Percentiles rank a stretch among this genome's conserved stretches.
Evolutionary conservation across 345 rosid species (phyloP).

Genomic region (Acer campestre): DNA sequence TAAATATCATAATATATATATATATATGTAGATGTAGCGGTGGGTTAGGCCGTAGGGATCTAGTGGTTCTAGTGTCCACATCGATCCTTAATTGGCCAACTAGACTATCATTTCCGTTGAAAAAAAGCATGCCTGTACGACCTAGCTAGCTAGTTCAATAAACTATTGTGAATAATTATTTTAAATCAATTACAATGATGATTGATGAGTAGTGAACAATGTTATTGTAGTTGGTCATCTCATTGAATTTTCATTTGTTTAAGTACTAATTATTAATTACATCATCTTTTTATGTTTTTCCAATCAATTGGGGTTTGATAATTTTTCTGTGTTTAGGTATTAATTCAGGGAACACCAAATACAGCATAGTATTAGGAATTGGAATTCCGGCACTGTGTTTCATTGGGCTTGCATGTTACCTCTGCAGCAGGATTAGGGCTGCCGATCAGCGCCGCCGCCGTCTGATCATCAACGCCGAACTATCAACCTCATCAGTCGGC

Average conservation of each 20-base stretch:
- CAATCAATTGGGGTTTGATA: background rate
- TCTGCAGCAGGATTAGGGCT: background rate
- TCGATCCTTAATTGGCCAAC: background rate
- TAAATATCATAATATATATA: too few species aligned
- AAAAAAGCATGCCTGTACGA: too few species aligned
- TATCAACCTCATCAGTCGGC: background rate
- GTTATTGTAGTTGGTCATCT: background rate
- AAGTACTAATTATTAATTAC: too few species aligned
- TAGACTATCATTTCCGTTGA: background rate
- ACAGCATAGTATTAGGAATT: conserved; percentile 18
- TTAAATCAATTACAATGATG: background rate
- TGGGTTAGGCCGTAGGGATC: background rate
- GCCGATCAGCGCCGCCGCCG: background rate
- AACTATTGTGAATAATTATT: background rate
- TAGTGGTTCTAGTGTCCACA: background rate
- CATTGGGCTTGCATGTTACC: conserved; percentile 18
- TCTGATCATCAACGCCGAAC: background rate
- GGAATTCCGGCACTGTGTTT: conserved; percentile 23
- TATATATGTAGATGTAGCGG: background rate
- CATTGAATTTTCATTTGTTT: too few species aligned
- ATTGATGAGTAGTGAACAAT: background rate
- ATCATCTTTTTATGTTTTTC: background rate
- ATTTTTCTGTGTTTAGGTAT: conserved; percentile 17
- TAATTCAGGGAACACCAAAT: conserved; percentile 21
- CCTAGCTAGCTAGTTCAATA: background rate